Percentiles rank a stretch among this genome's conserved stretches.
These are phyloP conservation scores for Calonectria pauciramosa DNA, from an alignment of 2,329 filamentous ascomycete genomes.

Conservation along the genomic window DNA sequence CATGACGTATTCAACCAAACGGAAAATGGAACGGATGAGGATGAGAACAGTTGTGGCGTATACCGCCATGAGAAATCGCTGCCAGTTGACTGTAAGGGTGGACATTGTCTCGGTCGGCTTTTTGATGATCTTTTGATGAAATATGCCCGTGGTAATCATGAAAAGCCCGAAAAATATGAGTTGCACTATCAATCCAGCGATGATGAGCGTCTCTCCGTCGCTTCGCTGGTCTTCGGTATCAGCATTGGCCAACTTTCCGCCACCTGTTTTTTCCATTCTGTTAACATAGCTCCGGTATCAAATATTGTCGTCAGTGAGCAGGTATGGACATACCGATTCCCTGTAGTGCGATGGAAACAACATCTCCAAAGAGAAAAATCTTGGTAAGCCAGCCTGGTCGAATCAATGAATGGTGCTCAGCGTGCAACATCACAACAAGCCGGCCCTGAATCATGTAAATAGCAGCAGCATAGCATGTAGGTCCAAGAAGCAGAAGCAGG, in stretches of 20 bases:
- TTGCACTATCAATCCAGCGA: slow-evolving; percentile 25
- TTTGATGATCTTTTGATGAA: neutral
- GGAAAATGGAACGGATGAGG: slow-evolving; percentile 45
- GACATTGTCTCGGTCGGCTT: neutral
- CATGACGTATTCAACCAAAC: slow-evolving; percentile 20
- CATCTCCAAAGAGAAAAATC: slow-evolving; percentile 4
- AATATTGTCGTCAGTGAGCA: neutral
- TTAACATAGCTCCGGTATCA: neutral
- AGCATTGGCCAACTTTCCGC: slow-evolving; percentile 1
- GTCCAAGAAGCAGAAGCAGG: neutral
- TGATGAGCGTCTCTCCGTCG: slow-evolving; percentile 50
- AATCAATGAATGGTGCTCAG: neutral
- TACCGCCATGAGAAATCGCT: slow-evolving; percentile 32
- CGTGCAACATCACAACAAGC: neutral
- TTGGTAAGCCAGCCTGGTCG: slow-evolving; percentile 6
- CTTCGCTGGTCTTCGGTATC: neutral
- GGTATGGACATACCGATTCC: neutral
- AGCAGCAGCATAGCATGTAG: neutral
- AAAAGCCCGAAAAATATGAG: neutral
- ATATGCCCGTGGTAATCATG: neutral
- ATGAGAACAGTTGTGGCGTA: slow-evolving; percentile 55
- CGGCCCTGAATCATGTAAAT: slow-evolving; percentile 11
- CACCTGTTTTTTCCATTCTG: neutral
- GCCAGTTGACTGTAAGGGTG: neutral
- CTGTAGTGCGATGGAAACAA: slow-evolving; percentile 21